phyloP scores from a whole-genome alignment of 106 monocot species.

The Allium sativum region DNA sequence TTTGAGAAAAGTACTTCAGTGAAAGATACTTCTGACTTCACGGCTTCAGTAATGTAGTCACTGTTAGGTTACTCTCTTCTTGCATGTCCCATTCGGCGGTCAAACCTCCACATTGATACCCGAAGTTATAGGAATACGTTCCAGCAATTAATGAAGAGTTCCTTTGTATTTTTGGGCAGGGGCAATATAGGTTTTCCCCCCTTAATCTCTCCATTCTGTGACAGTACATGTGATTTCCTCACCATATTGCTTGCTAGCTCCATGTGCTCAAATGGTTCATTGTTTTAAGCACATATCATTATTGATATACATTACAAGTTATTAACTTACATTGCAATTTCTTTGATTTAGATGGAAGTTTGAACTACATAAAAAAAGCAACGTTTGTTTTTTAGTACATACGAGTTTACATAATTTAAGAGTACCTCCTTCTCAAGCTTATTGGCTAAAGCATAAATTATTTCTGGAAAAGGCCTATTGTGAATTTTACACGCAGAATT shows the following conservation, averaged over 20 bases:
- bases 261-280: slow-evolving; percentile 15
- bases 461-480: slow-evolving; percentile 81
- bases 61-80: neutral
- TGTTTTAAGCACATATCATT: neutral
- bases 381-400: no score
- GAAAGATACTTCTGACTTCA: no score
- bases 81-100: slow-evolving; percentile 35
- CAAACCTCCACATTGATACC: slow-evolving; percentile 46
- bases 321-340: no score
- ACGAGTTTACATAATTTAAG: no score
- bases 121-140: slow-evolving; percentile 34
- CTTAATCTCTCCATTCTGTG: slow-evolving; percentile 26
- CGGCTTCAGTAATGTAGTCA: no score
- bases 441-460: slow-evolving; percentile 41
- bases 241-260: slow-evolving; percentile 39
- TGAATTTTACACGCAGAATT: slow-evolving; percentile 69
- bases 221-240: slow-evolving; percentile 37
- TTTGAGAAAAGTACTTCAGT: no score
- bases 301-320: no score
- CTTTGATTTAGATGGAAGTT: no score
- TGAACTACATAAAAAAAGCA: no score
- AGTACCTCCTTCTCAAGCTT: slow-evolving; percentile 63
- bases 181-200: slow-evolving; percentile 16
- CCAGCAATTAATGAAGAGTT: slow-evolving; percentile 31
- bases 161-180: slow-evolving; percentile 29